Conservation (phyloP, 139 green algal species). For the Chlorella sp. region DNA sequence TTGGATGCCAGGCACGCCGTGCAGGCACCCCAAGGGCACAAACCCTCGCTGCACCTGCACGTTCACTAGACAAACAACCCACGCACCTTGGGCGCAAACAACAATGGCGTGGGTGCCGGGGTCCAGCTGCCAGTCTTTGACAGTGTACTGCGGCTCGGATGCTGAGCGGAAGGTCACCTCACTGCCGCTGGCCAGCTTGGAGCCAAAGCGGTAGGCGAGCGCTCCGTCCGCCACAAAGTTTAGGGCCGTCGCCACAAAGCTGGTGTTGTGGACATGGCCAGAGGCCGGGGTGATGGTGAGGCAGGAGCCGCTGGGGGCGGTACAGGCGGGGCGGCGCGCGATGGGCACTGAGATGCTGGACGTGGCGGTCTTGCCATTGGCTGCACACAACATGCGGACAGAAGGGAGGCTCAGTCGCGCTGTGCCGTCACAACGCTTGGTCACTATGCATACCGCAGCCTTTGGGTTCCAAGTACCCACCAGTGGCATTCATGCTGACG, state of each 20-base stretch:
- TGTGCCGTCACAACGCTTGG: too few species aligned
- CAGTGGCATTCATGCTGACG: not conserved
- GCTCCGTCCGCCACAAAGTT: not conserved
- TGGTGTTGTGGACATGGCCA: not conserved
- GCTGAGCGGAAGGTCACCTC: too few species aligned
- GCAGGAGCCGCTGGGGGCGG: not conserved
- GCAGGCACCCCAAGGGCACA: not conserved
- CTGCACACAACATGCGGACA: not conserved
- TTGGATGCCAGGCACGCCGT: not conserved
- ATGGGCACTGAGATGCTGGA: slow-evolving; percentile 2
- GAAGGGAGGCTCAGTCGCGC: too few species aligned
- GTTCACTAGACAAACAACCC: not conserved
- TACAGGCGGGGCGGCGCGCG: slow-evolving; percentile 9
- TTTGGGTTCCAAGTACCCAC: not conserved
- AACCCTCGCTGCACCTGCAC: not conserved
- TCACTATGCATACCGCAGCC: too few species aligned
- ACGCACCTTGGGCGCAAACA: not conserved
- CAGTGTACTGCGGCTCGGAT: too few species aligned
- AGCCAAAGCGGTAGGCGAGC: not conserved
- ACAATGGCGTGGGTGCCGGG: not conserved
- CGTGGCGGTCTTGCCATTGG: not conserved
- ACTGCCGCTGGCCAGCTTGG: not conserved
- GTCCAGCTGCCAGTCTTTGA: not conserved
- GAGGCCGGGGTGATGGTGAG: not conserved
- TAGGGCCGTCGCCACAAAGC: not conserved